Base-by-base conservation (phyloP, 1,284 basidiomycete genomes). In the Entoloma clypeatum region DNA sequence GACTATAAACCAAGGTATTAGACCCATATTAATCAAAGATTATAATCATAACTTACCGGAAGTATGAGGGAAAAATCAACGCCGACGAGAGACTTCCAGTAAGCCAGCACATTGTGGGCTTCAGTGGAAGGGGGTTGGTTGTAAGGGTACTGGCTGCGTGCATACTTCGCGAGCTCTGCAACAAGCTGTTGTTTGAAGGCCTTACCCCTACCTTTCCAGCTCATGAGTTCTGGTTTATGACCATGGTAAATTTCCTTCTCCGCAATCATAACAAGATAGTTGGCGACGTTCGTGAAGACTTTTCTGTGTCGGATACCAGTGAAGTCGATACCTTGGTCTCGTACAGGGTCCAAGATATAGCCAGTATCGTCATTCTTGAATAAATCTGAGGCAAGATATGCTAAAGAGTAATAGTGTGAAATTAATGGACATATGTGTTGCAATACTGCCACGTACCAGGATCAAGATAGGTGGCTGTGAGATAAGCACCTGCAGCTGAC, bases 391-490 rank as follows among this genome's bases (percentile, higher is more conserved):
- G 43, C 38, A 0, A 45, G 45, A 31, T 51, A 51, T 26, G 38
- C 53, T 53, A 19, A 7, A 24, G 7, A 7, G 23, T 6, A 9
- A 19, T 34, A 9, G 14, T 34, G 18, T 19, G 32, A 17, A 13
- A 21, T 18, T 18, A 14, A 21, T 19, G 5, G 17, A 34, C 7
- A 19, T 19, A 19, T 17, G 11, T 24, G n/a, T 46, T 26, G 16
- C 23, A 10, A 38, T 23, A 16, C 7, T 13, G 22, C n/a, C n/a
- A 50, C 52, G 7, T 37, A 59, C 56, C 29, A 18, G 60, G 58
- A 44, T 59, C 49, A 3, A 62, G 42, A 28, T 53, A 55, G 16
- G 56, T 53, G n/a, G 37, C 54, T 18, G 47, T 40, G 23, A 54
- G 34, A 41, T 55, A 56, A 8, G 54, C 11, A 36, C 26, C 34